Conservation (phyloP, 2,329 filamentous ascomycete species). For the Aspergillus fumigatiaffinis region DNA sequence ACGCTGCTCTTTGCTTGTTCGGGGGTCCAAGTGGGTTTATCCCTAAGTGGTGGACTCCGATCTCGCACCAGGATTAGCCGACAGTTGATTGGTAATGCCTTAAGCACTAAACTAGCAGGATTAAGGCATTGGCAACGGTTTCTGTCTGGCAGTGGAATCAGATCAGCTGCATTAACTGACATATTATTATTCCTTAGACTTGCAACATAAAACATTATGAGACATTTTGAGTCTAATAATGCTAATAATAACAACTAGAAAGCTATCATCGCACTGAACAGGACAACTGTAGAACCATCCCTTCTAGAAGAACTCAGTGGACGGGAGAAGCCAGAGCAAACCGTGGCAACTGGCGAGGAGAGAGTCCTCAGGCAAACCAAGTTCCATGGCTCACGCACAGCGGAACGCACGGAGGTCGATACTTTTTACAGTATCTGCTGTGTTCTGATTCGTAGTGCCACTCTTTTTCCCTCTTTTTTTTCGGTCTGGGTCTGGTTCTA, state of each 20-base stretch:
- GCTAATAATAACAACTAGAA: too few species aligned
- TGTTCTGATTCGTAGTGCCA: background rate
- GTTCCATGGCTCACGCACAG: background rate
- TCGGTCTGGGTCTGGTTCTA: background rate
- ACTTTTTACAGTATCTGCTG: background rate
- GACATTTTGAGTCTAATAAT: too few species aligned
- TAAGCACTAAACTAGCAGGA: background rate
- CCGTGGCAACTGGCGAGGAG: background rate
- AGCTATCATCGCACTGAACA: too few species aligned
- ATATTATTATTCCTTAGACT: background rate
- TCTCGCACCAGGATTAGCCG: too few species aligned
- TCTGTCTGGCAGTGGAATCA: background rate
- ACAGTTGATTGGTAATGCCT: background rate
- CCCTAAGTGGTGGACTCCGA: background rate
- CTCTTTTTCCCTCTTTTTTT: background rate
- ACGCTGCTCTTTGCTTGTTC: background rate
- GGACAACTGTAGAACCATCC: background rate
- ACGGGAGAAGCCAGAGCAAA: background rate
- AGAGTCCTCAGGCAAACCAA: background rate
- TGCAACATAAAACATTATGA: too few species aligned
- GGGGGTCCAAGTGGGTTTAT: background rate
- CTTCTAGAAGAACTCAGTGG: background rate
- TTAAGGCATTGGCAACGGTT: background rate
- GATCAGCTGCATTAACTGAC: too few species aligned
- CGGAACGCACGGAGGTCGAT: background rate